Conservation (phyloP, 2,329 filamentous ascomycete species). For the Parascedosporium putredinis region DNA sequence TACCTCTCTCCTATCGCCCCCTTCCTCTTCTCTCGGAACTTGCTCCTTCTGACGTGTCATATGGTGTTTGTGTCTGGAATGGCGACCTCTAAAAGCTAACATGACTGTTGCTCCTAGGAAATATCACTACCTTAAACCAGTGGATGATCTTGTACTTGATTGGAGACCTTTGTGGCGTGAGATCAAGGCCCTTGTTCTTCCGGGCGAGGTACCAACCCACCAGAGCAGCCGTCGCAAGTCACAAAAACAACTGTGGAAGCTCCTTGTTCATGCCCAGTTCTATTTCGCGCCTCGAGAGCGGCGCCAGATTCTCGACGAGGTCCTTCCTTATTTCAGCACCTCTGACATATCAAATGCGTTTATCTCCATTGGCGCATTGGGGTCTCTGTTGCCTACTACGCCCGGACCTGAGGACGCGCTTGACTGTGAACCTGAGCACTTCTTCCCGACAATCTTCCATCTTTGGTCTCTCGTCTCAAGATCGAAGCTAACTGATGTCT, state of each 20-base stretch:
- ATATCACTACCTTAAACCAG: slow-evolving; percentile 88
- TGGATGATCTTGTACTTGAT: slow-evolving; percentile 81
- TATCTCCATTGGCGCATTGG: slow-evolving; percentile 80
- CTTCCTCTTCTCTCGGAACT: no score
- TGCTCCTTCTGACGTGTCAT: background rate
- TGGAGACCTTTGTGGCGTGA: slow-evolving; percentile 92
- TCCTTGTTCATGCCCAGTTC: slow-evolving; percentile 79
- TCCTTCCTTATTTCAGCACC: slow-evolving; percentile 81
- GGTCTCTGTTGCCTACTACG: slow-evolving; percentile 76
- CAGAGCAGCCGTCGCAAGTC: slow-evolving; percentile 44
- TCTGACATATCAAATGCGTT: slow-evolving; percentile 88
- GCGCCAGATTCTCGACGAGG: slow-evolving; percentile 68
- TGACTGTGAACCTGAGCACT: slow-evolving; percentile 77
- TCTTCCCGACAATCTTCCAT: slow-evolving; percentile 91
- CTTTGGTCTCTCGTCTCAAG: slow-evolving; percentile 89
- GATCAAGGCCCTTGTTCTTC: slow-evolving; percentile 80
- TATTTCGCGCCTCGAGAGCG: slow-evolving; percentile 89
- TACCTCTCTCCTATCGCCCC: slow-evolving; percentile 6
- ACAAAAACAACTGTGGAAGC: slow-evolving; percentile 64
- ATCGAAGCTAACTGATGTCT: slow-evolving; percentile 76
- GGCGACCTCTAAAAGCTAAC: background rate
- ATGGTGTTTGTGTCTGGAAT: background rate
- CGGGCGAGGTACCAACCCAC: slow-evolving; percentile 65
- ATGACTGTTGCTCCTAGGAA: slow-evolving; percentile 48
- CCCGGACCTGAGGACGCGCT: slow-evolving; percentile 60